Evolutionary conservation across 306 rosid species (phyloP), one percentile per base, ranked within the genome.

Genomic region (Castanea crenata): DNA sequence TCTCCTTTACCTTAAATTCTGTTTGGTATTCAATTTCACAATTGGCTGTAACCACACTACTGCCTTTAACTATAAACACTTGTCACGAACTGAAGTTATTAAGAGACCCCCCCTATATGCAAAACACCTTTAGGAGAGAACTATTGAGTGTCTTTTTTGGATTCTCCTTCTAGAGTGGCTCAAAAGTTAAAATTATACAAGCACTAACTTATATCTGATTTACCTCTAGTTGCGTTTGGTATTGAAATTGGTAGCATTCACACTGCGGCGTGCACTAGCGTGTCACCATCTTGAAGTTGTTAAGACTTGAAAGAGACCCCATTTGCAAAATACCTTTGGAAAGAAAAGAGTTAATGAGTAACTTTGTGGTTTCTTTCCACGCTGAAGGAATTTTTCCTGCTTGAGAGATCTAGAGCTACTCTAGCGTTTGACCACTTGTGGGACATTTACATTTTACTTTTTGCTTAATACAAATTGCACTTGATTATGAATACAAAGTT

Each of bases 391-490:
- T 84, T 83, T 74, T 54, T 65, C 79, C 68, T 58, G 23, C 63
- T 72, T 69, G 35, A 54, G 58, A 55, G 79, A 71, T 83, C 85
- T 69, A 78, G 62, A 63, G 65, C 14, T 54, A 73, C 73, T 80
- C 78, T 82, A 79, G 83, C 78, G 56, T 84, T 92, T 90, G 90
- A 90, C 91, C 84, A 77, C 90, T 83, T 85, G 79, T 56, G 54
- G 71, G 78, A 85, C 76, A 81, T 80, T 82, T 82, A 88, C 41
- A 78, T 85, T 79, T 71, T 64, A 77, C 81, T 84, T 80, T 81
- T 79, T 74, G 52, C 31, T 86, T 49, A 69, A 35, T 11, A 46
- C 56, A 44, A 9, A 9, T 55, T 78, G 58, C 35, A 80, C 16
- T 81, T 75, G 63, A 68, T 71, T 7, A 67, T 85, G 76, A 82